A percentile compares a stretch with the other conserved stretches of the same genome.
Conservation (phyloP, 768 basidiomycete species). For the Tylopilus sp. region DNA sequence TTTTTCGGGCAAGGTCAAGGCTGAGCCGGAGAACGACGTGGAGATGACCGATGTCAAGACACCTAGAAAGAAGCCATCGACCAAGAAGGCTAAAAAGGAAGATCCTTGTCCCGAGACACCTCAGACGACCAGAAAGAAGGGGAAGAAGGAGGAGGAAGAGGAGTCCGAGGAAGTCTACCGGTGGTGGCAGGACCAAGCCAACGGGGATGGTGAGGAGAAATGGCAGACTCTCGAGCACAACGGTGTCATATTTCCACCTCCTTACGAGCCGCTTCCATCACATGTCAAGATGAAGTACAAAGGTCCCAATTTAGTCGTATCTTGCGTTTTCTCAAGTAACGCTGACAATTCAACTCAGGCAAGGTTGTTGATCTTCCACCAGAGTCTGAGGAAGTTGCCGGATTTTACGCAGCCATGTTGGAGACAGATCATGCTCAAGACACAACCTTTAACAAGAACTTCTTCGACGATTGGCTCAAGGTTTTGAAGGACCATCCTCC, state of each 20-base stretch:
- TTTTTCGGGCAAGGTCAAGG: slow-evolving; percentile 32
- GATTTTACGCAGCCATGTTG: slow-evolving; percentile 90
- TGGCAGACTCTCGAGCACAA: slow-evolving; percentile 96
- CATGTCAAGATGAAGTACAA: slow-evolving; percentile 93
- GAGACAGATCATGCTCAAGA: slow-evolving; percentile 93
- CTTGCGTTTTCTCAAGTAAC: slow-evolving; percentile 3
- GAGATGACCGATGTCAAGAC: slow-evolving; percentile 43
- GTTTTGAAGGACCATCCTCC: slow-evolving; percentile 81
- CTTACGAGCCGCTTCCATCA: slow-evolving; percentile 81
- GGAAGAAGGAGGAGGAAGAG: slow-evolving; percentile 58
- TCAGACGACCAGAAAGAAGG: slow-evolving; percentile 48
- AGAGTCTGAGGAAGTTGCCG: slow-evolving; percentile 93
- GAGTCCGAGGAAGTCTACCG: slow-evolving; percentile 65
- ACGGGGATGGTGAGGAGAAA: slow-evolving; percentile 76
- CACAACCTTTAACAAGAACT: slow-evolving; percentile 86
- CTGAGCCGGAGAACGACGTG: slow-evolving; percentile 49
- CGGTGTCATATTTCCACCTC: slow-evolving; percentile 94
- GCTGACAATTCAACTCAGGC: slow-evolving; percentile 46
- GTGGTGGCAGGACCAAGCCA: slow-evolving; percentile 83
- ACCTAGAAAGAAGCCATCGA: slow-evolving; percentile 41
- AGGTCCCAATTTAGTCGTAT: slow-evolving; percentile 48
- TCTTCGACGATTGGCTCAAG: slow-evolving; percentile 86
- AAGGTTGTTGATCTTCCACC: slow-evolving; percentile 73
- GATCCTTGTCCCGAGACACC: slow-evolving; percentile 36
- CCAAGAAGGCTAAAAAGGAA: slow-evolving; percentile 57